Base-by-base conservation (phyloP, 768 basidiomycete species). In the Hygrocybe punicea region DNA sequence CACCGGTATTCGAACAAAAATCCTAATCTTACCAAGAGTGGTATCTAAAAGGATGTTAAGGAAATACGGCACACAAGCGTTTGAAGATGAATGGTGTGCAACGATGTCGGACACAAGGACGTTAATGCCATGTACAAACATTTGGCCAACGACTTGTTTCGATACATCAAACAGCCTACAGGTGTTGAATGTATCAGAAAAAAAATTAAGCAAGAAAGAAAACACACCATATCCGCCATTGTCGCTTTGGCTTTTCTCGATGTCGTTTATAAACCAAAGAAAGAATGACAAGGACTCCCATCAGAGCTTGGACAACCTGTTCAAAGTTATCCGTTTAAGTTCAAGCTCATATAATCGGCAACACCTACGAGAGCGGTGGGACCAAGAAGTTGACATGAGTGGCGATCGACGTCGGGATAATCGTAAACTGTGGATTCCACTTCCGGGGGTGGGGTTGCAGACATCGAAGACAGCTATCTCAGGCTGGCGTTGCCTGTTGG, bases 21-120 rank as follows among this genome's bases (percentile, higher is more conserved):
- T 8, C 19, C 33, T n/a, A 33, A 16, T 65, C 86, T 66, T 61
- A 90, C 93, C 96, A 55, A 95, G 77, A 2, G 93, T 94, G 16
- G 91, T 93, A 72, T 98, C 96, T 56, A 98, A 76, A 24, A 96
- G 76, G 49, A 98, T 88, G 65, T 98, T 94, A 44, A 97, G 83
- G 67, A 97, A 95, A 71, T 98, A 97, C 62, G 84, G 84, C 24
- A 89, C 86, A 62, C 96, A 98, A 4, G 96, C 93, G 69, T 98
- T 97, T 39, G 84, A 81, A 14, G 82, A 78, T 0, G 81, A 81
- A 56, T 83, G 78, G 40, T 83, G 74, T 1, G 93, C 92, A 23
- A 87, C 84, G 33, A 92, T 62, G 63, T 84, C 84, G 24, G 93
- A 93, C 50, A 92, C 83, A 35, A 93, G 73, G 19, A 93, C 80